These are phyloP conservation scores for Zymoseptoria crescenta DNA, from an alignment of 2,329 filamentous ascomycete genomes.

Conservation along the genomic window DNA sequence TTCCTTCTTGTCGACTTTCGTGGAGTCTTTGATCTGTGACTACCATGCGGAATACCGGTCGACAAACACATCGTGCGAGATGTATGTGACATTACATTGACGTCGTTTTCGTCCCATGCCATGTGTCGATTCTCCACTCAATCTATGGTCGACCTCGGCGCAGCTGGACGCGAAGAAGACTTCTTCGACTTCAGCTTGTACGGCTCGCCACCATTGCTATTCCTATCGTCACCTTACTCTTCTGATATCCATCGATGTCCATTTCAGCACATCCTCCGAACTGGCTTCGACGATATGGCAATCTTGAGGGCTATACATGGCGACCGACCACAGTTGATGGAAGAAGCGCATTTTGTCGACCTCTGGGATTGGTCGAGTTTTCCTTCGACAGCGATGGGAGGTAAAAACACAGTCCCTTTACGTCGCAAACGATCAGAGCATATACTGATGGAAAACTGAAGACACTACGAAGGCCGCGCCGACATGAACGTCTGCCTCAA, in stretches of 20 bases:
- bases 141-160: neutral
- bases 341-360: conserved; percentile 27
- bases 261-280: conserved; percentile 7
- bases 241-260: neutral
- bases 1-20: neutral
- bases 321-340: conserved; percentile 15
- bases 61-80: neutral
- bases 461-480: conserved; percentile 38
- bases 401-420: neutral
- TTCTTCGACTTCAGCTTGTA: neutral
- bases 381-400: conserved; percentile 39
- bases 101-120: neutral
- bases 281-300: conserved; percentile 37
- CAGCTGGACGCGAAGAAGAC: neutral
- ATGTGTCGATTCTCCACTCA: neutral
- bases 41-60: neutral
- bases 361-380: conserved; percentile 38
- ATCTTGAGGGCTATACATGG: conserved; percentile 33
- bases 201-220: neutral
- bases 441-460: neutral
- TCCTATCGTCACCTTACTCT: neutral
- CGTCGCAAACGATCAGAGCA: neutral
- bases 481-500: conserved; percentile 36
- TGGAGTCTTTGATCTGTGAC: neutral
- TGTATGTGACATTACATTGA: neutral